A percentile compares a stretch with the other conserved stretches of the same genome.
Conservation (phyloP, 106 monocot species). For the Dioscorea dumetorum region DNA sequence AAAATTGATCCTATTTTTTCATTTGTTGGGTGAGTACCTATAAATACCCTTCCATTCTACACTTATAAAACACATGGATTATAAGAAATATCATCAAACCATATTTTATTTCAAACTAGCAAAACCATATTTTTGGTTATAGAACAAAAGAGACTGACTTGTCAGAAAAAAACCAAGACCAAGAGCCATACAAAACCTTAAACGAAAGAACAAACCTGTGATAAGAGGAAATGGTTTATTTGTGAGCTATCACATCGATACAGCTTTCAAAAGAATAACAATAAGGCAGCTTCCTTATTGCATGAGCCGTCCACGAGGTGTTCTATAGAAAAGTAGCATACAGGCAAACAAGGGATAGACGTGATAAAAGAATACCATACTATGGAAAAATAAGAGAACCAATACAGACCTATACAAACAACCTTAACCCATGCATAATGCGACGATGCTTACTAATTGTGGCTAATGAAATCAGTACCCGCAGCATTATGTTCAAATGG, state of each 20-base stretch:
- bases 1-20: no score
- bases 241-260: slow-evolving; percentile 45
- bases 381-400: neutral
- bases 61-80: no score
- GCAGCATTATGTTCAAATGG: neutral
- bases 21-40: no score
- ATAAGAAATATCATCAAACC: no score
- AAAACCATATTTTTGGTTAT: no score
- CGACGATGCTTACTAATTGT: neutral
- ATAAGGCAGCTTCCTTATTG: slow-evolving; percentile 30
- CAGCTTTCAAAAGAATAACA: slow-evolving; percentile 26
- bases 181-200: no score
- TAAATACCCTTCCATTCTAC: no score
- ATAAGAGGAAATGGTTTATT: slow-evolving; percentile 42
- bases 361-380: neutral
- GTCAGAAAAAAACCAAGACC: no score
- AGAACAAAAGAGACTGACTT: no score
- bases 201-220: no score
- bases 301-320: slow-evolving; percentile 31
- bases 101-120: no score
- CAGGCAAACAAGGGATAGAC: neutral
- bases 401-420: neutral
- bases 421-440: neutral
- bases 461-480: neutral
- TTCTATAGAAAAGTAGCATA: slow-evolving; percentile 11